A percentile compares a stretch with the other conserved stretches of the same genome.
phyloP scores from a whole-genome alignment of 768 basidiomycete species.

The Terana coerulea region DNA sequence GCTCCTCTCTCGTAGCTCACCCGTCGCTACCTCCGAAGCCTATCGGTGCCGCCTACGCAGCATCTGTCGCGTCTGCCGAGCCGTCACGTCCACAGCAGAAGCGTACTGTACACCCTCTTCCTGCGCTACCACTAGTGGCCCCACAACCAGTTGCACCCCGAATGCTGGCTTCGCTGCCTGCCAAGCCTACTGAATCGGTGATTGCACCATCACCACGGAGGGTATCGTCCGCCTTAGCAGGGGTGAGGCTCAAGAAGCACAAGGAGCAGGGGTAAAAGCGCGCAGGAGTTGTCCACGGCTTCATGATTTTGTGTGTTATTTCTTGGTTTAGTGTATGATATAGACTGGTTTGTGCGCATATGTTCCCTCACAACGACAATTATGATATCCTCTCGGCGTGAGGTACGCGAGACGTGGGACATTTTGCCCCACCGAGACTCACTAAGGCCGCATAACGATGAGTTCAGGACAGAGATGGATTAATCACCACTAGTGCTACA shows the following conservation, averaged over 20 bases:
- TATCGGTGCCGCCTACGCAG: not conserved
- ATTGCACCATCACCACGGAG: constrained; percentile 2
- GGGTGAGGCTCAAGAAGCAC: constrained; percentile 26
- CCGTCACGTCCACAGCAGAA: not conserved
- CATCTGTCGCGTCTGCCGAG: not conserved
- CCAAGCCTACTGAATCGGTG: not conserved
- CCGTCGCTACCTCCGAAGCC: constrained; percentile 32
- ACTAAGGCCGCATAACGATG: too few relatives aligned
- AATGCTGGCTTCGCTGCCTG: constrained; percentile 8
- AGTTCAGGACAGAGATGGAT: too few relatives aligned
- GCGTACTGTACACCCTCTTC: not conserved
- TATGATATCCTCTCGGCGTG: too few relatives aligned
- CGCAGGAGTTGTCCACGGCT: too few relatives aligned
- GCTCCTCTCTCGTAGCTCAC: constrained; percentile 14
- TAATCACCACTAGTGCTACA: too few relatives aligned
- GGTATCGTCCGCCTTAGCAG: constrained; percentile 15
- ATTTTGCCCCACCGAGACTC: too few relatives aligned
- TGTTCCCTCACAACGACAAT: too few relatives aligned
- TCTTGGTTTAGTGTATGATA: too few relatives aligned
- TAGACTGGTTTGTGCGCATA: too few relatives aligned
- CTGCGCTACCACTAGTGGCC: constrained; percentile 6
- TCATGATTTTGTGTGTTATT: too few relatives aligned
- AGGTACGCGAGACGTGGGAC: too few relatives aligned
- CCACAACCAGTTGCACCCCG: constrained; percentile 7
- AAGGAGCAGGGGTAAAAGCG: too few relatives aligned